Evolutionary conservation across 176 grass and related monocot species (phyloP), one percentile per base, ranked within the genome.

Genomic region (Elymus sibiricus): DNA sequence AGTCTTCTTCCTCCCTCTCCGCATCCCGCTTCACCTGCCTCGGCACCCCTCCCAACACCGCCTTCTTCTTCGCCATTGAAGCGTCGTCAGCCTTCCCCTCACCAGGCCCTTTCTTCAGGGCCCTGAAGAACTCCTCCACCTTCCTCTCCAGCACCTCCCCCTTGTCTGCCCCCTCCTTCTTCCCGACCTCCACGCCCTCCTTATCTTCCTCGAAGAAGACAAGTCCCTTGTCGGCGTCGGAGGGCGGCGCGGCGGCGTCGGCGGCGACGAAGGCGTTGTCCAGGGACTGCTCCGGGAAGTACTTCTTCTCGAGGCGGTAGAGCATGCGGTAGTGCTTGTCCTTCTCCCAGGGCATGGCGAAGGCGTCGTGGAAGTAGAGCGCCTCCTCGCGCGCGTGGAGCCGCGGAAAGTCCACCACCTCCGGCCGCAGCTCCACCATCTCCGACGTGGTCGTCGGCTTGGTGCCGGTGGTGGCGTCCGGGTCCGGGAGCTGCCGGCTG

Each of bases 251-350:
- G 78, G 21, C 86, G 26, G 70, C 64, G 25, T 58, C 86, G 11
- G 91, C 85, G 73, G 94, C 62, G 61, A 94, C 75, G 69, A 98
- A 98, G 0, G 96, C 96, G 22, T 98, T 98, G 76, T 98, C 96
- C 55, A 98, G 93, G 22, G 96, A 95, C 61, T 98, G 92, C 66
- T 94, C 83, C 2, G 96, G 96, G 82, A 95, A 95, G 84, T 94
- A 98, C 84, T 98, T 98, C 84, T 98, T 98, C 93, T 98, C 96
- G 68, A 98, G 90, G 81, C 84, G 90, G 85, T 98, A 92, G 38
- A 95, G 91, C 93, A 98, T 95, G 86, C 93, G 91, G 78, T 98
- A 98, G 92, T 98, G 96, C 78, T 94, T 98, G 72, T 98, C 88
- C 87, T 95, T 98, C 88, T 98, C 96, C 96, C 96, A 98, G 24